Conservation (phyloP, 331 rosid genomes). For the Ulmus americana region DNA sequence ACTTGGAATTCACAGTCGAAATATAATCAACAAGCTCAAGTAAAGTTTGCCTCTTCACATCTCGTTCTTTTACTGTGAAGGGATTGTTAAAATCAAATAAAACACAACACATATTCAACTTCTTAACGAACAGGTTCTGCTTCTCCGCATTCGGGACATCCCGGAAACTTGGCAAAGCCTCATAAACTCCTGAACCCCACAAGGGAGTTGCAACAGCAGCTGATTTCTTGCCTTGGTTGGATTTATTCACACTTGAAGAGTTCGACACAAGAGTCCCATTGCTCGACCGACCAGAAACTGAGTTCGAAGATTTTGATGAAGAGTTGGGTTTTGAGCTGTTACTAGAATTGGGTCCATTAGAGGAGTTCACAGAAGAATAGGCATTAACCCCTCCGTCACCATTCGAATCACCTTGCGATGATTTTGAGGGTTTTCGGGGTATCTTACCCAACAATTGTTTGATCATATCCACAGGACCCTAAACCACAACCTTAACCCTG, state of each 20-base stretch:
- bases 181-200: constrained; percentile 32
- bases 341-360: constrained; percentile 34
- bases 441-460: constrained; percentile 48
- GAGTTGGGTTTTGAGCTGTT: constrained; percentile 35
- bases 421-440: constrained; percentile 53
- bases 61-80: constrained; percentile 56
- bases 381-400: constrained; percentile 37
- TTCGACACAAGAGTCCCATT: constrained; percentile 34
- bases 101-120: constrained; percentile 57
- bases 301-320: constrained; percentile 36
- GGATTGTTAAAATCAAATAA: constrained; percentile 65
- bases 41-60: constrained; percentile 55
- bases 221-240: constrained; percentile 37
- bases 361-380: constrained; percentile 26
- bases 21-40: constrained; percentile 69
- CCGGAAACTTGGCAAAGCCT: constrained; percentile 56
- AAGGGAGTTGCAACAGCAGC: constrained; percentile 20
- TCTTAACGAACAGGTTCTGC: constrained; percentile 50
- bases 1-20: constrained; percentile 46
- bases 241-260: constrained; percentile 18
- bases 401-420: constrained; percentile 30
- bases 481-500: constrained; percentile 7
- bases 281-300: constrained; percentile 27
- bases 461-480: constrained; percentile 48
- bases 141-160: constrained; percentile 62